Percentiles rank a stretch among this genome's conserved stretches.
Evolutionary conservation across 2,329 filamentous ascomycete genomes (phyloP).

Genomic region (Ceratocystis destructans): DNA sequence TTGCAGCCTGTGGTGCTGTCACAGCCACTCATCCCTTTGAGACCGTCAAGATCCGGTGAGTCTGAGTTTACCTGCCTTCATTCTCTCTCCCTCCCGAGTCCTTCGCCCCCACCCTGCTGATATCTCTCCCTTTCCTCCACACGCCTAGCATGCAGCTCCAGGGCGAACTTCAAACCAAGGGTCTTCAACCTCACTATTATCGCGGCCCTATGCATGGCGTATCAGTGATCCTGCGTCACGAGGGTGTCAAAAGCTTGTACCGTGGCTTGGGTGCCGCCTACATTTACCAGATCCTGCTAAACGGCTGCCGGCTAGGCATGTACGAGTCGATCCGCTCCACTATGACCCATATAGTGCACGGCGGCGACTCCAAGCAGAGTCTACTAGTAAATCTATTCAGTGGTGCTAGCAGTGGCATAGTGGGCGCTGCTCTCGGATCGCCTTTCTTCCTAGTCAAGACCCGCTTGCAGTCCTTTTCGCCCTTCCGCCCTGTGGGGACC

Average conservation of each 20-base stretch:
- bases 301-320: conserved; percentile 91
- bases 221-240: conserved; percentile 76
- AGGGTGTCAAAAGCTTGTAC: conserved; percentile 74
- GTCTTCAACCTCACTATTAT: conserved; percentile 76
- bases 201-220: conserved; percentile 84
- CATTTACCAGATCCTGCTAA: conserved; percentile 89
- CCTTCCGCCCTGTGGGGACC: conserved; percentile 87
- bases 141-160: conserved; percentile 70
- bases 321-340: conserved; percentile 82
- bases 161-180: conserved; percentile 81
- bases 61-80: conserved; percentile 17
- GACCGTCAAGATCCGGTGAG: conserved; percentile 92
- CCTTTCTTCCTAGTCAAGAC: conserved; percentile 99
- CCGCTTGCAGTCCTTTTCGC: conserved; percentile 81
- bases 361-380: conserved; percentile 62
- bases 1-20: conserved; percentile 93
- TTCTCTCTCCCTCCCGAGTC: not conserved
- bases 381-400: conserved; percentile 87
- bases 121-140: conserved; percentile 12
- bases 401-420: conserved; percentile 74
- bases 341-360: conserved; percentile 55
- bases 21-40: conserved; percentile 97
- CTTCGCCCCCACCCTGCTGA: not conserved
- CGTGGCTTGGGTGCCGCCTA: conserved; percentile 86
- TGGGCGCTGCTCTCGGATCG: conserved; percentile 83